Conservation (phyloP, 2,329 filamentous ascomycete genomes). For the Aspergillus novoparasiticus region DNA sequence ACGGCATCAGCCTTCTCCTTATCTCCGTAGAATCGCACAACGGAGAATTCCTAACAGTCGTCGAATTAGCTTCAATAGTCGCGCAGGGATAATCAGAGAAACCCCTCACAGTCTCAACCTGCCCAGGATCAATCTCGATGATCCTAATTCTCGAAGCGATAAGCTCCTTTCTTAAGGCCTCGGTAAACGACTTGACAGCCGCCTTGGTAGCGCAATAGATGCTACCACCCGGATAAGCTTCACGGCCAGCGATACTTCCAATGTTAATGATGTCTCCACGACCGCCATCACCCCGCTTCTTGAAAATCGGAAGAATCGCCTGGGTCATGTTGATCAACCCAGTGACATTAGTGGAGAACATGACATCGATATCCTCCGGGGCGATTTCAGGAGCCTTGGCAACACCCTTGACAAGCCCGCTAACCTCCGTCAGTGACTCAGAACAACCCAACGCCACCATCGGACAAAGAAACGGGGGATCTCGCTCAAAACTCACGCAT, state of each 20-base stretch:
- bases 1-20: conserved; percentile 87
- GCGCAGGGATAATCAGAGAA: neutral
- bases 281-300: conserved; percentile 68
- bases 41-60: conserved; percentile 71
- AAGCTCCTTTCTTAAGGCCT: conserved; percentile 78
- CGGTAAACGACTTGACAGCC: conserved; percentile 81
- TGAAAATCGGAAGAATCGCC: conserved; percentile 80
- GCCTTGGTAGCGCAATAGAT: conserved; percentile 96
- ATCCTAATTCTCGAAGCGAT: conserved; percentile 78
- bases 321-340: conserved; percentile 97
- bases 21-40: conserved; percentile 86
- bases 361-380: conserved; percentile 77
- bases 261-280: conserved; percentile 94
- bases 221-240: conserved; percentile 79
- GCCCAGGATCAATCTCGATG: conserved; percentile 87
- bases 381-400: conserved; percentile 82
- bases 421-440: conserved; percentile 37
- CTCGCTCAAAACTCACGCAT: conserved; percentile 77
- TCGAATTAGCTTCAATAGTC: neutral
- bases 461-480: neutral
- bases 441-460: neutral
- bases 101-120: conserved; percentile 77
- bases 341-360: conserved; percentile 93
- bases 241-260: conserved; percentile 86
- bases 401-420: conserved; percentile 85